A percentile compares a stretch with the other conserved stretches of the same genome.
These are phyloP conservation scores for Dioscorea cayenensis DNA, from an alignment of 116 monocot genomes.

Conservation along the genomic window DNA sequence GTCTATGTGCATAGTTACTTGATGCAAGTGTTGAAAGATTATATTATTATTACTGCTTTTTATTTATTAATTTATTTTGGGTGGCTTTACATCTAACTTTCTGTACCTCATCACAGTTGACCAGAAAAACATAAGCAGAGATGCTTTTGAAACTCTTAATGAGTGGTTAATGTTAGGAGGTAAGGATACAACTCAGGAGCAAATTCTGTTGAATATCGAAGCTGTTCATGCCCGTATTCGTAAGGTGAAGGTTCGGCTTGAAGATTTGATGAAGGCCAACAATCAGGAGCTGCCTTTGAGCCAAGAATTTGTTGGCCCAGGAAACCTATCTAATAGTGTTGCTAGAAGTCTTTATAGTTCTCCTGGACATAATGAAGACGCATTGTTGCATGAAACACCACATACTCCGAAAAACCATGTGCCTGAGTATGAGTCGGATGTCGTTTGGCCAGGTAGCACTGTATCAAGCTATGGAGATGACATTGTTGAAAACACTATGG, in stretches of 20 bases:
- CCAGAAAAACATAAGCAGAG: constrained; percentile 19
- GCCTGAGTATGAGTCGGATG: constrained; percentile 51
- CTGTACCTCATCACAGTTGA: constrained; percentile 10
- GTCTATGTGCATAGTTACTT: too few relatives aligned
- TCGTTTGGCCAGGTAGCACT: constrained; percentile 47
- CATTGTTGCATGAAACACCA: constrained; percentile 7
- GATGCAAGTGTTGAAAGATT: too few relatives aligned
- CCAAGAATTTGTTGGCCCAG: not conserved
- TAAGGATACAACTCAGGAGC: constrained; percentile 42
- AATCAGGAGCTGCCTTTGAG: constrained; percentile 12
- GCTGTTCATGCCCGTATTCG: constrained; percentile 46
- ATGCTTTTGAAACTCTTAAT: constrained; percentile 18
- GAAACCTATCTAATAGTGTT: constrained; percentile 15
- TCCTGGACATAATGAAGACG: constrained; percentile 33
- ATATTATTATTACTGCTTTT: too few relatives aligned
- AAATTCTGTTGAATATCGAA: constrained; percentile 61
- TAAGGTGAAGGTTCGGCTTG: constrained; percentile 40
- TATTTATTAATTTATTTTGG: too few relatives aligned
- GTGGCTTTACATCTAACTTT: too few relatives aligned
- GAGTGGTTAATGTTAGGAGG: constrained; percentile 40
- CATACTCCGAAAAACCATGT: too few relatives aligned
- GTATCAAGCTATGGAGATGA: constrained; percentile 85
- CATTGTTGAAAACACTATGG: constrained; percentile 50
- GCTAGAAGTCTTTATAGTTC: constrained; percentile 49
- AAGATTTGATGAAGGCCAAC: constrained; percentile 27